These are phyloP conservation scores for Aegilops tauschii DNA, from an alignment of 176 grass and related monocot genomes.

Conservation along the genomic window DNA sequence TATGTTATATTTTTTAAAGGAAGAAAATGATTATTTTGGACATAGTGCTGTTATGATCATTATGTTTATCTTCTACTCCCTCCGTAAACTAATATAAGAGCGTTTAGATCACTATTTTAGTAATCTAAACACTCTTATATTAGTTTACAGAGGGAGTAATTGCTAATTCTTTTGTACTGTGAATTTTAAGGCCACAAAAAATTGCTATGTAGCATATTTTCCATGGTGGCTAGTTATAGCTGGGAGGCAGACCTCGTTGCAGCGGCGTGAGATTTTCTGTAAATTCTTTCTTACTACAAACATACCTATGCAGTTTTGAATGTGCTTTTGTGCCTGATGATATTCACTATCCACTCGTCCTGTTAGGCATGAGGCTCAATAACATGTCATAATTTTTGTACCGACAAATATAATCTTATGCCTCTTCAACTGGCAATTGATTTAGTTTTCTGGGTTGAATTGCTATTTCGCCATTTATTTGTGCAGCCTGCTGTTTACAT, in stretches of 20 bases:
- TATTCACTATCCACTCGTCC: neutral
- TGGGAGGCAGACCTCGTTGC: neutral
- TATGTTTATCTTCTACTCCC: neutral
- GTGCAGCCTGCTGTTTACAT: neutral
- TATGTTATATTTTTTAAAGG: neutral
- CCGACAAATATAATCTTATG: conserved; percentile 13
- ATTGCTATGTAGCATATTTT: neutral
- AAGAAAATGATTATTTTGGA: conserved; percentile 2
- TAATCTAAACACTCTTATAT: too few relatives aligned
- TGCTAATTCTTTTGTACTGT: neutral
- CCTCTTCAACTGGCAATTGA: neutral
- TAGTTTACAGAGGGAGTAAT: neutral
- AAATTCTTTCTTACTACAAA: neutral
- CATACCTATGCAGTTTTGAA: neutral
- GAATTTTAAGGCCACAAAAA: neutral
- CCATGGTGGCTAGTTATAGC: neutral
- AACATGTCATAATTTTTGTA: neutral
- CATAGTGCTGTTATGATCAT: neutral
- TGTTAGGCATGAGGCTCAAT: neutral
- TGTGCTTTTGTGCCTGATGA: neutral
- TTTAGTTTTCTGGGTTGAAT: neutral
- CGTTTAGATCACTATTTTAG: too few relatives aligned
- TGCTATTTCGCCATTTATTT: neutral
- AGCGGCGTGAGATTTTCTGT: neutral
- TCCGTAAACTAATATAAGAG: too few relatives aligned